phyloP scores from a whole-genome alignment of 805 yeast genomes.

The fission yeast (Schizosaccharomyces pombe) region ASM294v3 CU329670.1:3671001-3671500 shows the following conservation, averaged over 20 bases:
- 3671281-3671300: constrained; percentile 38
- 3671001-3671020: constrained; percentile 94
- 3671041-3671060: constrained; percentile 53
- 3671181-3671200: constrained; percentile 77
- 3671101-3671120: too few species aligned
- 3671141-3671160: too few species aligned
- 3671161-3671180: constrained; percentile 45
- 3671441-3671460: background rate
- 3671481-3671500: constrained; percentile 3
- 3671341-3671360: constrained; percentile 69
- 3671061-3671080: constrained; percentile 48
- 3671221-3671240: constrained; percentile 69
- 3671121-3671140: too few species aligned
- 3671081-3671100: constrained; percentile 18
- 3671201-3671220: constrained; percentile 76
- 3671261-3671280: constrained; percentile 79
- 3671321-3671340: constrained; percentile 33
- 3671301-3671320: background rate
- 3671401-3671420: background rate
- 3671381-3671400: constrained; percentile 72
- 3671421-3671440: background rate
- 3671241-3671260: constrained; percentile 89
- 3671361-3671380: constrained; percentile 76
- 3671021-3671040: constrained; percentile 79
- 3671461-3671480: background rate